phyloP scores from a whole-genome alignment of 257 asterid species.

The Solanum ahanhuiri region DNA sequence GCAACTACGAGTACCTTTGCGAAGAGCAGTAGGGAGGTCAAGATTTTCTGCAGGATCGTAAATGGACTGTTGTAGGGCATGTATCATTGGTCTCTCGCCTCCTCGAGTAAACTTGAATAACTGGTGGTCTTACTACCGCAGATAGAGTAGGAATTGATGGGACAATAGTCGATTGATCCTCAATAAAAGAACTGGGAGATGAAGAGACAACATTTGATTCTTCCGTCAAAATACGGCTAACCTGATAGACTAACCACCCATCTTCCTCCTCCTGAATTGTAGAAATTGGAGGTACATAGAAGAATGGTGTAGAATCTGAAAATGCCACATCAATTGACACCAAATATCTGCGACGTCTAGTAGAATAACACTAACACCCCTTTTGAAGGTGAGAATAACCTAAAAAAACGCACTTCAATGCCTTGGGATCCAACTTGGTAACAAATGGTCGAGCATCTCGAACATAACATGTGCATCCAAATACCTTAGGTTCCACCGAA shows the following conservation, averaged over 20 bases:
- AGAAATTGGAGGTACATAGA: background rate
- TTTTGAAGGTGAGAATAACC: background rate
- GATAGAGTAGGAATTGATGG: background rate
- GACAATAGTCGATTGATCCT: background rate
- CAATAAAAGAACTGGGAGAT: background rate
- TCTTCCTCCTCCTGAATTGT: background rate
- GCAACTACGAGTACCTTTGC: background rate
- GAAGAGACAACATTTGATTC: background rate
- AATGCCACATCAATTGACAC: background rate
- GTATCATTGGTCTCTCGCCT: background rate
- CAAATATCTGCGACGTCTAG: background rate
- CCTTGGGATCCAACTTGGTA: background rate
- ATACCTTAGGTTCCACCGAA: background rate
- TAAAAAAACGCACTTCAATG: background rate
- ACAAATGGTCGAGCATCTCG: background rate
- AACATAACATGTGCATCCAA: background rate
- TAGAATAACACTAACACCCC: background rate
- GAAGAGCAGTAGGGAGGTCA: background rate
- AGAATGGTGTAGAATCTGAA: background rate
- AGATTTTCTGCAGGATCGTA: accelerated
- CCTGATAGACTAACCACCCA: background rate
- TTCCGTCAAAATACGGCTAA: background rate
- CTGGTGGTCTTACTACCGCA: background rate
- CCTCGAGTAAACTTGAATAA: background rate
- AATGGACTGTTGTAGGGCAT: background rate